These are phyloP conservation scores for Saturnispora saitoi DNA, from an alignment of 805 yeast species.

Conservation along the genomic window DNA sequence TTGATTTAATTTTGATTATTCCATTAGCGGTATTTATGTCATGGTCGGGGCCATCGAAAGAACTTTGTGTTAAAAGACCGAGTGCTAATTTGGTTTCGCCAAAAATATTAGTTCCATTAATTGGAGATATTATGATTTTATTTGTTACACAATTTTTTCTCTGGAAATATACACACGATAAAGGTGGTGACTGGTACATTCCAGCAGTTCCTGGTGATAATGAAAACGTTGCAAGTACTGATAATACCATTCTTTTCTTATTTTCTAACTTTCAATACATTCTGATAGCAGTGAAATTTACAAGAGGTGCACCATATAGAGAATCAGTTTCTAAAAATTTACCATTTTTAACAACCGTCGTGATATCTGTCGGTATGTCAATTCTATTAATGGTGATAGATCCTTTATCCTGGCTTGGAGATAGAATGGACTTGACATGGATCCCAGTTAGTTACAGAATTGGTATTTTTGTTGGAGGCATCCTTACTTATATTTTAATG, in stretches of 20 bases:
- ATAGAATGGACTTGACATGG: conserved; percentile 67
- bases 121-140: conserved; percentile 65
- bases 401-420: conserved; percentile 47
- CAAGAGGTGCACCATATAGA: conserved; percentile 91
- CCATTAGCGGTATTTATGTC: conserved; percentile 97
- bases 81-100: conserved; percentile 90
- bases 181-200: conserved; percentile 62
- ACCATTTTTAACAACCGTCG: conserved; percentile 64
- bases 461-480: conserved; percentile 39
- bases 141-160: conserved; percentile 56
- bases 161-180: conserved; percentile 47
- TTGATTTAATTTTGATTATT: conserved; percentile 80
- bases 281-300: conserved; percentile 69
- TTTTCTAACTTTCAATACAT: conserved; percentile 86
- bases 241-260: conserved; percentile 78
- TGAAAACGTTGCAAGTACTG: conserved; percentile 77
- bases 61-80: conserved; percentile 66
- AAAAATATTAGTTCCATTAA: conserved; percentile 72
- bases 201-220: conserved; percentile 75
- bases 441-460: conserved; percentile 43
- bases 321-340: conserved; percentile 57
- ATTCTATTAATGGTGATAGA: conserved; percentile 42
- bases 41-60: conserved; percentile 77
- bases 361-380: conserved; percentile 42
- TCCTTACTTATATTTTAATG: conserved; percentile 35